Evolutionary conservation across 352 stramenopile genomes (phyloP), one percentile per base, ranked within the genome.

Genomic region (Phytophthora cactorum): DNA sequence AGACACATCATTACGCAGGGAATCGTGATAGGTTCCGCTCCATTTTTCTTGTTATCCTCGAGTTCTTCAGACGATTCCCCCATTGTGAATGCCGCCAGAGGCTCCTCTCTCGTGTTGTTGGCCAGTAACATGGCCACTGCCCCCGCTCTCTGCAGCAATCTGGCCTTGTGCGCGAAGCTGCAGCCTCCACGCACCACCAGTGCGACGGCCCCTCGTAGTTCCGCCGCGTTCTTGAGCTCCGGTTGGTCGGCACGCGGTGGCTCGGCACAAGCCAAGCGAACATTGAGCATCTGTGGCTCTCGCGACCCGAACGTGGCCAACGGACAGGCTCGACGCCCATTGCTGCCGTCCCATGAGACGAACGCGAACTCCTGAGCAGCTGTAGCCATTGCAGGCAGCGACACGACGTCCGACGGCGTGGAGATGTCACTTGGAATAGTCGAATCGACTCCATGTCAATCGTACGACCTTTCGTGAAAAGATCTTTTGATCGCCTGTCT

Each of bases 1-100:
- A 91, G 63, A 74, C 81, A 86, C 80, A 91, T 91, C 77, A 86
- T 91, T 15, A 88, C 77, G 31, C 82, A 91, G 8, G 82, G 81
- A 14, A 91, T 86, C 39, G 62, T 65, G 52, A 89, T 74, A 4
- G 51, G 28, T 9, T 64, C 50, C 3, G 43, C 55, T 28, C n/a
- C 17, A 4, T n/a, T 56, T 3, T 6, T n/a, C n/a, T 49, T 44
- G 4, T 63, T 52, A 10, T 78, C 63, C 1, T 69, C 61, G 12
- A 70, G 38, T 4, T 71, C 65, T 17, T 70, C 56, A 4, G 61
- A 28, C 4, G 65, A 62, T 17, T 79, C 72, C 3, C 72, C 77
- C 82, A 91, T 89, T 4, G 82, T 86, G 63, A 91, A 91, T 51
- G 80, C 75, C 5, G 70, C 75, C 15, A 87, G 81, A 8, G 75